Evolutionary conservation across 768 basidiomycete genomes (phyloP).

Genomic region (Pilatotrama ljubarskyi): DNA sequence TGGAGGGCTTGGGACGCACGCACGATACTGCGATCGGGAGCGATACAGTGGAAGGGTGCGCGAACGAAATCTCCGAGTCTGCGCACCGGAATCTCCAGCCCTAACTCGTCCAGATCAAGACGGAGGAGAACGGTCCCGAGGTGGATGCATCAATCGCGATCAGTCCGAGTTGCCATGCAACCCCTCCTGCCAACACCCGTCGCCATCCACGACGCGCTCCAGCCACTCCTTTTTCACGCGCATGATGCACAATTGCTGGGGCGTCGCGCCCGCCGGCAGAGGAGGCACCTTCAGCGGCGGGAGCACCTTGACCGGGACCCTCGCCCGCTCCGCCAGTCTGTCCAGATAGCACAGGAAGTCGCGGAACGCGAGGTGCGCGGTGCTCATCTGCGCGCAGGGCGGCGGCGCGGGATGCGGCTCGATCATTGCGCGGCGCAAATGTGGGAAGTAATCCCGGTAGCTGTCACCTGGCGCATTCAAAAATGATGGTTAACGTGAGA

Average conservation of each 20-base stretch:
- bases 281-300: constrained; percentile 3
- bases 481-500: not conserved
- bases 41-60: no score
- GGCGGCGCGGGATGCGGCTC: constrained; percentile 15
- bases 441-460: constrained; percentile 4
- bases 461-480: not conserved
- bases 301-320: constrained; percentile 12
- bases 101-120: no score
- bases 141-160: no score
- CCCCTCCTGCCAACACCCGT: constrained; percentile 9
- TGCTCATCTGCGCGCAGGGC: not conserved
- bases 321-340: constrained; percentile 3
- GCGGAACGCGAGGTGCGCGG: constrained; percentile 5
- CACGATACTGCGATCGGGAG: no score
- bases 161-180: not conserved
- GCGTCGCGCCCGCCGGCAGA: not conserved
- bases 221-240: constrained; percentile 63
- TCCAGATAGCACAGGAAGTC: constrained; percentile 9
- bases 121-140: no score
- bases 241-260: constrained; percentile 11
- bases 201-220: constrained; percentile 51
- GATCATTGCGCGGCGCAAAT: constrained; percentile 5
- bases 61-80: no score
- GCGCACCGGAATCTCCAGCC: no score
- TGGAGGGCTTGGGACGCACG: no score